Conservation (phyloP, 768 basidiomycete species). For the Hortiboletus flavorubellus region DNA sequence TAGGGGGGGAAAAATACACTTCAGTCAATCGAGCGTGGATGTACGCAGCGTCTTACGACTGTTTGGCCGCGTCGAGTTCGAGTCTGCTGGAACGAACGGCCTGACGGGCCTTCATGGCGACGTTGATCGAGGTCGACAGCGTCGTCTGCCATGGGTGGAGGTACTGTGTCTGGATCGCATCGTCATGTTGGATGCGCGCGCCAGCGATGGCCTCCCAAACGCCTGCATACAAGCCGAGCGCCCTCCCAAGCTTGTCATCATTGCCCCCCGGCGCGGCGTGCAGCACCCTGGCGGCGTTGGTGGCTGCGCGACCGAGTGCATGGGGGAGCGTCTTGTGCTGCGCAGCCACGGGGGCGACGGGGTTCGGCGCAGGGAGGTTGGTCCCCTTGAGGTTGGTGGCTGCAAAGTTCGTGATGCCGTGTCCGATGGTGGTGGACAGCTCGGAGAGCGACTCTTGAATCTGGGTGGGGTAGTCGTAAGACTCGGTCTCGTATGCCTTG, state of each 20-base stretch:
- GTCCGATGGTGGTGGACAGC: conserved; percentile 64
- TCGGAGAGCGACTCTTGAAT: conserved; percentile 81
- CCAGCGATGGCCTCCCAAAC: conserved; percentile 83
- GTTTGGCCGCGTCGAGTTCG: conserved; percentile 90
- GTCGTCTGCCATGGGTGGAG: conserved; percentile 87
- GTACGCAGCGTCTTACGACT: conserved; percentile 51
- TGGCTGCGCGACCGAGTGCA: conserved; percentile 82
- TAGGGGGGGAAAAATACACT: conserved; percentile 28
- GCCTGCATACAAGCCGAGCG: conserved; percentile 71
- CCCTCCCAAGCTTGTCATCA: conserved; percentile 72
- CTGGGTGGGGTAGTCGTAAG: conserved; percentile 88
- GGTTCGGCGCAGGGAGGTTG: conserved; percentile 69
- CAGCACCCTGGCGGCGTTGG: conserved; percentile 50
- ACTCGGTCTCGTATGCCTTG: conserved; percentile 83
- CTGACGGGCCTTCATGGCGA: conserved; percentile 91
- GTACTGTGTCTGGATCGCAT: conserved; percentile 61
- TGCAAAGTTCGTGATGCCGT: conserved; percentile 79
- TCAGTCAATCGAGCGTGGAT: background rate
- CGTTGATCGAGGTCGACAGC: conserved; percentile 73
- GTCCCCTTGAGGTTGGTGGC: conserved; percentile 88
- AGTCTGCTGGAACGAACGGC: conserved; percentile 76
- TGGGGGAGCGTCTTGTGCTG: conserved; percentile 98
- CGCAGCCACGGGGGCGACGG: conserved; percentile 49
- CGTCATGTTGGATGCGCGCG: conserved; percentile 81
- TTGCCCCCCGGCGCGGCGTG: conserved; percentile 42